phyloP scores from a whole-genome alignment of 768 basidiomycete species.

The Leccinum boreale region DNA sequence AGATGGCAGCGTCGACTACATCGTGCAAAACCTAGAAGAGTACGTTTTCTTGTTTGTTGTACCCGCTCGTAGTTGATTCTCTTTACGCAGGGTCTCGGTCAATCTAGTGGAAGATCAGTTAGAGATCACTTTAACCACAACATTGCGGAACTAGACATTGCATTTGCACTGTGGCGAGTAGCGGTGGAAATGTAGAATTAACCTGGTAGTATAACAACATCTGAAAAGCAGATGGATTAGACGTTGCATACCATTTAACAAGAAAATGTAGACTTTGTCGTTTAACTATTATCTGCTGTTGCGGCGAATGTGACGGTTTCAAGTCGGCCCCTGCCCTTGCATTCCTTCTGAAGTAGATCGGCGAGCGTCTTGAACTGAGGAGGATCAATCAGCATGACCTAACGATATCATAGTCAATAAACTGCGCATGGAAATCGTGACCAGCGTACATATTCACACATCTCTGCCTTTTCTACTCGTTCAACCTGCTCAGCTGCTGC shows the following conservation, averaged over 20 bases:
- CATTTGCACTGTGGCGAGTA: not conserved
- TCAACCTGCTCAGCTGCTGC: constrained; percentile 82
- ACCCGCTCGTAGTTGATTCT: not conserved
- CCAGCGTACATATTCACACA: constrained; percentile 82
- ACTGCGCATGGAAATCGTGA: not conserved
- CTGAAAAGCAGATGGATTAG: not conserved
- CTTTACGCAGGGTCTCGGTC: constrained; percentile 17
- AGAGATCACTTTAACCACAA: constrained; percentile 16
- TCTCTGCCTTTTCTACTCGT: constrained; percentile 68
- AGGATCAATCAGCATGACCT: constrained; percentile 94
- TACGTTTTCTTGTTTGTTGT: constrained; percentile 31
- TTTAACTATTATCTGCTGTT: constrained; percentile 38
- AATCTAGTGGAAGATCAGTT: constrained; percentile 18
- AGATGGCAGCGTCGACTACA: constrained; percentile 48
- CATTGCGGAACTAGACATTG: constrained; percentile 11
- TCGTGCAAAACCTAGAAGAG: constrained; percentile 68
- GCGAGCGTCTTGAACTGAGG: constrained; percentile 85
- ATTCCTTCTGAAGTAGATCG: constrained; percentile 87
- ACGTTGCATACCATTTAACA: not conserved
- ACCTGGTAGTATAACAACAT: not conserved
- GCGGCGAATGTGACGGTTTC: constrained; percentile 80
- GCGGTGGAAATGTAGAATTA: not conserved
- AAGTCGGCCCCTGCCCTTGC: constrained; percentile 81
- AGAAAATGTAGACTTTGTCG: not conserved
- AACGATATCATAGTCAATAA: constrained; percentile 9